Evolutionary conservation across 306 rosid genomes (phyloP), one percentile per base, ranked within the genome.

Genomic region (Malus sieversii): DNA sequence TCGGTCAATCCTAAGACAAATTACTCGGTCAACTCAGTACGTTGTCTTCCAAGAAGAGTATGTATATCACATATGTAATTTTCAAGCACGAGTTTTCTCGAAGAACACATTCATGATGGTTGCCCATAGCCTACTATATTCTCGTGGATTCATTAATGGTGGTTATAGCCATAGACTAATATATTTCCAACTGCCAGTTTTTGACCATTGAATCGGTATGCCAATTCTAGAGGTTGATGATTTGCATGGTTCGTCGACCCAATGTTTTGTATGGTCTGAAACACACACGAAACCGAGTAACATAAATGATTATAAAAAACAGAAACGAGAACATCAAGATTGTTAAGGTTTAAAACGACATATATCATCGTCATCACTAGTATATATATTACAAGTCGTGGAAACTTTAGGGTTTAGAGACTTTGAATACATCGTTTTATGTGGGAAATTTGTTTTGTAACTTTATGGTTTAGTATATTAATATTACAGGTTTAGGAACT

Each of bases 191-290:
- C 83, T 72, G 80, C 77, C 59, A 78, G 82, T 65, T 82, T 69
- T 85, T 85, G 86, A 85, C 93, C 84, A 75, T 87, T 83, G 89
- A 81, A 64, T 82, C 76, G 83, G 5, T 6, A 29, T 62, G 78
- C 75, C 75, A 81, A 64, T 16, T 59, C 63, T 76, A 58, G 85
- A 65, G 83, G 82, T 44, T 75, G 79, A 23, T 80, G 82, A 33
- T 67, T 58, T 62, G 82, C 68, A 60, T 77, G 74, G 71, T 82
- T 14, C 83, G 70, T 77, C 78, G 68, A 82, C 85, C 85, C 85
- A 48, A 82, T 66, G 75, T 67, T 58, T 79, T 78, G 71, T 80
- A 42, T 66, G 66, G 53, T 60, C 57, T 66, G 68, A 23, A 63
- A 5, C 33, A 10, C 73, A 70, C 69, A 55, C 16, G n/a, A 58